Conservation (phyloP, 176 grass and related monocot genomes). For the Thalia dealbata region DNA sequence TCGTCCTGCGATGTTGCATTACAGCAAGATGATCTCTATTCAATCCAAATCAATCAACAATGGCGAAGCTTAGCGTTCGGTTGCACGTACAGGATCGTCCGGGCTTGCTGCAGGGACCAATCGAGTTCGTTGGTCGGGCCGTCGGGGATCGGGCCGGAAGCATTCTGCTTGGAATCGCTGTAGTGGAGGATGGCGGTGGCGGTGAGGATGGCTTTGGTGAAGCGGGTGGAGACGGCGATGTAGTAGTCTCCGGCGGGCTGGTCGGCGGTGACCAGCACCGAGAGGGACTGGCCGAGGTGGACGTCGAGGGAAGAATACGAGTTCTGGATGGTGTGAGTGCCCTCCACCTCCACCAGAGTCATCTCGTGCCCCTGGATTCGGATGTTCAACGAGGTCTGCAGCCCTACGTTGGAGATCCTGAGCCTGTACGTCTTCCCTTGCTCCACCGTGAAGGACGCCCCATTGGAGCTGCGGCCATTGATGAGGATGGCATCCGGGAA, state of each 20-base stretch:
- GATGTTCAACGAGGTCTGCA: slow-evolving; percentile 55
- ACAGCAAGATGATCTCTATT: neutral
- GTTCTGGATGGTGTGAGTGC: slow-evolving; percentile 79
- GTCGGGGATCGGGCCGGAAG: neutral
- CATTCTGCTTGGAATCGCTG: slow-evolving; percentile 19
- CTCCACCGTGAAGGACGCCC: slow-evolving; percentile 36
- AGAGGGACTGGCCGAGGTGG: slow-evolving; percentile 69
- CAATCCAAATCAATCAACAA: neutral
- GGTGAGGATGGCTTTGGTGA: slow-evolving; percentile 30
- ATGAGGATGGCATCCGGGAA: slow-evolving; percentile 56
- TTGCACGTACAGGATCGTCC: slow-evolving; percentile 24
- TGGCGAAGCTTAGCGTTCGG: neutral
- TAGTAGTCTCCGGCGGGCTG: slow-evolving; percentile 36
- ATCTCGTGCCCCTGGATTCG: slow-evolving; percentile 47
- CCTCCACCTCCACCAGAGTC: slow-evolving; percentile 74
- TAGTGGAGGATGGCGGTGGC: slow-evolving; percentile 46
- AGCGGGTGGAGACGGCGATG: slow-evolving; percentile 53
- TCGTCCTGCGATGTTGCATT: slow-evolving; percentile 31
- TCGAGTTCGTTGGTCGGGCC: slow-evolving; percentile 19
- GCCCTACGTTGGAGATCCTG: slow-evolving; percentile 65
- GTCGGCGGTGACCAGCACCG: slow-evolving; percentile 46
- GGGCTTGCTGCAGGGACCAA: slow-evolving; percentile 59
- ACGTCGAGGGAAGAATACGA: slow-evolving; percentile 56
- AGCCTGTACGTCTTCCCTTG: slow-evolving; percentile 64
- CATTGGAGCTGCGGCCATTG: slow-evolving; percentile 51